Conservation (phyloP, 345 rosid species). For the Hibiscus trionum region DNA sequence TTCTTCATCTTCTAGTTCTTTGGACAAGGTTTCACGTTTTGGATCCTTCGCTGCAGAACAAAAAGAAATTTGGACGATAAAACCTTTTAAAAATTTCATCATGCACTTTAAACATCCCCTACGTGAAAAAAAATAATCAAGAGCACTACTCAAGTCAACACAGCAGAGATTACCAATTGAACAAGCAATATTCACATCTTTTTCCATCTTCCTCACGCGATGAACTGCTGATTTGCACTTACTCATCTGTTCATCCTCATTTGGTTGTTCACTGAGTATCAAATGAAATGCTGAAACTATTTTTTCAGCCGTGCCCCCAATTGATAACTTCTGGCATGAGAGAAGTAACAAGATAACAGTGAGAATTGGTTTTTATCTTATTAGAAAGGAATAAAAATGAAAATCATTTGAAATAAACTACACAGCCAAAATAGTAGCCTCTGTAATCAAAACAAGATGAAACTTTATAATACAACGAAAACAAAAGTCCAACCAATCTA, state of each 20-base stretch:
- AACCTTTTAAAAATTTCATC: conserved; percentile 7
- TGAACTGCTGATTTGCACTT: conserved; percentile 68
- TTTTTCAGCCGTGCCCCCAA: conserved; percentile 82
- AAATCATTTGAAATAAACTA: not conserved
- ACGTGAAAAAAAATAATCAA: not conserved
- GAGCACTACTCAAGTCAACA: not conserved
- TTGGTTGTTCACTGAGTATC: conserved; percentile 62
- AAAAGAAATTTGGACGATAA: conserved; percentile 13
- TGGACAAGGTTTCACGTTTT: conserved; percentile 50
- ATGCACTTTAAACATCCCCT: not conserved
- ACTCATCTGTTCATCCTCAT: conserved; percentile 77
- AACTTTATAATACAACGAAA: not conserved
- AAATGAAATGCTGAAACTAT: conserved; percentile 78
- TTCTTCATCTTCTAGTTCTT: conserved; percentile 73
- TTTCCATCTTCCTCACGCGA: conserved; percentile 75
- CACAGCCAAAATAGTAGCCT: not conserved
- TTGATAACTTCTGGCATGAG: conserved; percentile 52
- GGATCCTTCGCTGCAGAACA: conserved; percentile 49
- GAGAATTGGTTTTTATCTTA: not conserved
- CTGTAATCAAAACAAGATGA: too few relatives aligned
- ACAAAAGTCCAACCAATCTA: conserved; percentile 8
- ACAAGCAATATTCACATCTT: conserved; percentile 59
- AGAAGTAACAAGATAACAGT: not conserved
- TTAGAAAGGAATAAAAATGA: not conserved
- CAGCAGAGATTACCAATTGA: conserved; percentile 35